Evolutionary conservation across 768 basidiomycete genomes (phyloP), one percentile per base, ranked within the genome.

Genomic region (Rossbeevera mucosa): DNA sequence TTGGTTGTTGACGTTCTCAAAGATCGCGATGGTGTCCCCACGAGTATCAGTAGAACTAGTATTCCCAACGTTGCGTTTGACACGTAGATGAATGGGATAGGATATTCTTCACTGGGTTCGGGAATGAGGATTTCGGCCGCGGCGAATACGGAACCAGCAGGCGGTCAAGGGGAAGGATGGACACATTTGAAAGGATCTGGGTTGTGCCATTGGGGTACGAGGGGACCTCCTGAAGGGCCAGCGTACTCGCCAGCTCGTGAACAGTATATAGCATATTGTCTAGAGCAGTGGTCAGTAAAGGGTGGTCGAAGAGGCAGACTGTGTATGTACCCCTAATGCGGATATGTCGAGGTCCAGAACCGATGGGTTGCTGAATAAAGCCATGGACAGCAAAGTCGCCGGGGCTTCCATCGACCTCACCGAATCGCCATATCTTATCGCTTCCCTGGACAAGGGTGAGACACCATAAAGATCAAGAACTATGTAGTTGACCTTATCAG

Each of bases 41-140:
- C 76, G 74, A 21, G 78, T 64, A 50, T 80, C 80, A 18, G 9
- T 36, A 36, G n/a, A 18, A n/a, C 48, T 72, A 36, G n/a, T 36
- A n/a, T 49, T 72, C 71, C 76, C 80, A 0, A 71, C 73, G 66
- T 87, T 85, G 38, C 86, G 76, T 88, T 88, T 4, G 85, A 85
- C 18, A 74, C 76, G 67, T 87, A 88, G 58, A 87, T 77, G 57
- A 79, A 82, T 0, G 78, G 73, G 3, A 58, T 71, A 0, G 75
- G 76, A 72, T 81, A 87, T 20, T 61, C 59, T 3, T 50, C 22
- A 1, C 75, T 75, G 1, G 76, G 71, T 13, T 72, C 55, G 0
- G 85, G 80, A 53, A 86, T 78, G 42, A 86, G 75, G 57, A 88
- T 78, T 59, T 87, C 86, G 8, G 73, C 85, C 1, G 78, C 84